Percentiles rank a stretch among this genome's conserved stretches.
Evolutionary conservation across 1,284 basidiomycete species (phyloP).

Genomic region (Anthracocystis panici-leucophaei): DNA sequence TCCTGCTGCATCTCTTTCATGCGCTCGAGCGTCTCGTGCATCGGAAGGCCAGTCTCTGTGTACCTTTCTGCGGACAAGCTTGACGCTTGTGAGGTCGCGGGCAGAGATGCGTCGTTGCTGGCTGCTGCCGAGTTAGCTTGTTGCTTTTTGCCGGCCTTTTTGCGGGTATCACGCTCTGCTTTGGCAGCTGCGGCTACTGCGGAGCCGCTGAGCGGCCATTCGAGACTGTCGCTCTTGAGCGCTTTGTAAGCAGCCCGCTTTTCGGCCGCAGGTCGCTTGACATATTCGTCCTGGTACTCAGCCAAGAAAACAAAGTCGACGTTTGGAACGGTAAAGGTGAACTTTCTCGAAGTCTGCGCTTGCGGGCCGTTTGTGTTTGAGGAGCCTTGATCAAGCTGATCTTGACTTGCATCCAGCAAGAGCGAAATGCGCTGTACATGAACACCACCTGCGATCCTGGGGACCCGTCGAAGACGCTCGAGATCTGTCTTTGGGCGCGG

Average conservation of each 20-base stretch:
- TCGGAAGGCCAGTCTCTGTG: slow-evolving; percentile 39
- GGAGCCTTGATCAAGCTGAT: not conserved
- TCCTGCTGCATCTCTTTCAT: slow-evolving; percentile 42
- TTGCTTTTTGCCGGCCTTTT: slow-evolving; percentile 8
- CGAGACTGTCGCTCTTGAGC: slow-evolving; percentile 45
- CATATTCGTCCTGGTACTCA: slow-evolving; percentile 55
- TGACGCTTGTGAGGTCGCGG: not conserved
- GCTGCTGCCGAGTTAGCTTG: not conserved
- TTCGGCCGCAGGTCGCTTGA: slow-evolving; percentile 45
- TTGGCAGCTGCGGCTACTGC: not conserved
- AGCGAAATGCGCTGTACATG: slow-evolving; percentile 47
- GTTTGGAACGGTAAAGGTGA: slow-evolving; percentile 45
- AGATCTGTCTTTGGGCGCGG: slow-evolving; percentile 28
- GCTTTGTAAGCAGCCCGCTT: slow-evolving; percentile 59
- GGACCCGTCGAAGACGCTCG: slow-evolving; percentile 32
- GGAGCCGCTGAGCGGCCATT: slow-evolving; percentile 48
- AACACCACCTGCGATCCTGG: slow-evolving; percentile 44
- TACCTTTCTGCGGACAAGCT: slow-evolving; percentile 14
- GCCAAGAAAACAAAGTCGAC: slow-evolving; percentile 47
- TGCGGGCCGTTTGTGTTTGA: not conserved
- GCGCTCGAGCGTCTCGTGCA: slow-evolving; percentile 51
- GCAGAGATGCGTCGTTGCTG: not conserved
- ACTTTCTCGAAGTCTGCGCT: slow-evolving; percentile 18
- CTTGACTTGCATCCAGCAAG: slow-evolving; percentile 43
- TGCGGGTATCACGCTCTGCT: not conserved